Conservation (phyloP, 2,329 filamentous ascomycete genomes). For the Xylaria sp. region DNA sequence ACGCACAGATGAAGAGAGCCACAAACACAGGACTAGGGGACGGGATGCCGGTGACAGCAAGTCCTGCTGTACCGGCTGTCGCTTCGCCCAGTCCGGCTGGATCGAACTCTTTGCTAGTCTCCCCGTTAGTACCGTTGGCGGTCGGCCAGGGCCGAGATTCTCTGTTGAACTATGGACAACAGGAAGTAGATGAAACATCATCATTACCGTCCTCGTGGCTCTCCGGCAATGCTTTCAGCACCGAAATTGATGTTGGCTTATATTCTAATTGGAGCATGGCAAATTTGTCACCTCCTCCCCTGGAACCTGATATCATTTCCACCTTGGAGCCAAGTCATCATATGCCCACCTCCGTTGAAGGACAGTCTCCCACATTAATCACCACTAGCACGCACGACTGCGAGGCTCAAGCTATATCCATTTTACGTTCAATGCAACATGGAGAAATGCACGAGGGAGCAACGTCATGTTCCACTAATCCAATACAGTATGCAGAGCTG, state of each 20-base stretch:
- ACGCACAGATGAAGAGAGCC: neutral
- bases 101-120: neutral
- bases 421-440: conserved; percentile 26
- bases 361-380: neutral
- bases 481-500: conserved; percentile 17
- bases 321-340: neutral
- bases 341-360: neutral
- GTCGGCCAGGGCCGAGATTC: neutral
- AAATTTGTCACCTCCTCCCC: neutral
- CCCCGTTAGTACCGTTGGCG: neutral
- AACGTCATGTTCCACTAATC: conserved; percentile 25
- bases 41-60: neutral
- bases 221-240: neutral
- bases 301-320: neutral
- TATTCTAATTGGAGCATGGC: conserved; percentile 8
- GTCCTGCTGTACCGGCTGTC: neutral
- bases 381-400: conserved; percentile 24
- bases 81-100: neutral
- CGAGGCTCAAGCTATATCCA: conserved; percentile 27
- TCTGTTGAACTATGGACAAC: neutral
- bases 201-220: conserved; percentile 1
- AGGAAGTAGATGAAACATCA: neutral
- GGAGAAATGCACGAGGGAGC: conserved; percentile 2
- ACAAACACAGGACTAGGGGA: neutral
- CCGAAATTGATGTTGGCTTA: conserved; percentile 2